phyloP scores from a whole-genome alignment of 768 basidiomycete species.

The Leccinum uliginosum region DNA sequence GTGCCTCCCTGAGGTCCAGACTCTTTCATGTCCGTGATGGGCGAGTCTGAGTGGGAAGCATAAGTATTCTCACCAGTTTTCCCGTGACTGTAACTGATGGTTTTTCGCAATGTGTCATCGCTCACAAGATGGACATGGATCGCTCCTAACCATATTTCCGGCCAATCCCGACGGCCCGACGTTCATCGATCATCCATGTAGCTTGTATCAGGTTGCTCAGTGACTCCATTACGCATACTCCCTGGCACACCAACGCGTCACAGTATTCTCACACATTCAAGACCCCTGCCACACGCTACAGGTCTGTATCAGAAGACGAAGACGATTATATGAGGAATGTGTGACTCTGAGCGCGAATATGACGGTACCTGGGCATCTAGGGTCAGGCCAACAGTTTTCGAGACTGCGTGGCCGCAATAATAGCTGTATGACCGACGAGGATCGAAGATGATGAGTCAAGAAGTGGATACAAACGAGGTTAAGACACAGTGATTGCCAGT shows the following conservation, averaged over 20 bases:
- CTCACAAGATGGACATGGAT: not conserved
- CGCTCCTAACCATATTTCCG: not conserved
- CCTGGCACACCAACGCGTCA: not conserved
- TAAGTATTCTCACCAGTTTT: not conserved
- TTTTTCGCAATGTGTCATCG: not conserved
- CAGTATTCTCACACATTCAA: not conserved
- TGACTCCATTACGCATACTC: not conserved
- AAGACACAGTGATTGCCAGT: not conserved
- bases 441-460: not conserved
- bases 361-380: not conserved
- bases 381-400: not conserved
- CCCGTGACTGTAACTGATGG: not conserved
- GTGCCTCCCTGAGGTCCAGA: not conserved
- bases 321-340: not conserved
- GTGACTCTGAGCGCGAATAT: not conserved
- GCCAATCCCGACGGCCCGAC: not conserved
- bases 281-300: not conserved
- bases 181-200: not conserved
- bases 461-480: not conserved
- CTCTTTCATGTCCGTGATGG: not conserved
- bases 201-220: not conserved
- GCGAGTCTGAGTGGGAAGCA: not conserved
- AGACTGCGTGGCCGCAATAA: not conserved
- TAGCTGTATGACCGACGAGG: not conserved
- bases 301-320: not conserved